Conservation (phyloP, 805 yeast species). For the Groenewaldozyma salmanticensis region DNA sequence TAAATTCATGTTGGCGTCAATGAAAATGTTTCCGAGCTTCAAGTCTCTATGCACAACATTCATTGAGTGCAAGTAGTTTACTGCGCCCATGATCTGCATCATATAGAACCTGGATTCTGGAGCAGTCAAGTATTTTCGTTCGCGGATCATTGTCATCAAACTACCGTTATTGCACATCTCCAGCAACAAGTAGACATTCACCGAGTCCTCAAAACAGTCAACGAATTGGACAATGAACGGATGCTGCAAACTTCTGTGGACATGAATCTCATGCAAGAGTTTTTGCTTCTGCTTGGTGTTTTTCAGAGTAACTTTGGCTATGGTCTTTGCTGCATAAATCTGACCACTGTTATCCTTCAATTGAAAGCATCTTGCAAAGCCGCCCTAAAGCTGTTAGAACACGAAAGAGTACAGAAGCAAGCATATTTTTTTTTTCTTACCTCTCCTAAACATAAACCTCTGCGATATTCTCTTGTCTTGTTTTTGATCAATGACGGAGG, state of each 20-base stretch:
- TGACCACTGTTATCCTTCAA: slow-evolving; percentile 81
- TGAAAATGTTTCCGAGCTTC: slow-evolving; percentile 90
- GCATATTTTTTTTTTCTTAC: slow-evolving; percentile 1
- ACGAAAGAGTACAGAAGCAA: slow-evolving; percentile 5
- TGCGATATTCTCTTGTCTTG: slow-evolving; percentile 66
- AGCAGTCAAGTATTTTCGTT: slow-evolving; percentile 76
- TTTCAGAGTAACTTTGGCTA: slow-evolving; percentile 89
- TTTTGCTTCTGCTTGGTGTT: slow-evolving; percentile 74
- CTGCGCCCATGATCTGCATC: slow-evolving; percentile 91
- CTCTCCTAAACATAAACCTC: slow-evolving; percentile 88
- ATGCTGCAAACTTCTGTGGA: slow-evolving; percentile 84
- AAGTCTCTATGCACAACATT: slow-evolving; percentile 93
- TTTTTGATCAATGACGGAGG: slow-evolving; percentile 92
- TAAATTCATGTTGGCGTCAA: slow-evolving; percentile 87
- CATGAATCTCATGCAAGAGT: slow-evolving; percentile 85
- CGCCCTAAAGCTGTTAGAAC: slow-evolving; percentile 43
- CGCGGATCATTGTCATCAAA: slow-evolving; percentile 81
- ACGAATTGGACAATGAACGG: slow-evolving; percentile 84
- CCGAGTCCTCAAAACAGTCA: slow-evolving; percentile 96
- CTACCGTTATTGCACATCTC: slow-evolving; percentile 96
- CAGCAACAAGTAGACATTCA: slow-evolving; percentile 82
- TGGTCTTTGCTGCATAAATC: slow-evolving; percentile 92
- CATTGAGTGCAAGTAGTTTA: slow-evolving; percentile 83
- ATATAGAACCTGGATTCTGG: slow-evolving; percentile 85
- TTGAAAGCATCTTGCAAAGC: slow-evolving; percentile 97